Base-by-base conservation (phyloP, 169 alveolate genomes). In the Eimeria necatrix region DNA sequence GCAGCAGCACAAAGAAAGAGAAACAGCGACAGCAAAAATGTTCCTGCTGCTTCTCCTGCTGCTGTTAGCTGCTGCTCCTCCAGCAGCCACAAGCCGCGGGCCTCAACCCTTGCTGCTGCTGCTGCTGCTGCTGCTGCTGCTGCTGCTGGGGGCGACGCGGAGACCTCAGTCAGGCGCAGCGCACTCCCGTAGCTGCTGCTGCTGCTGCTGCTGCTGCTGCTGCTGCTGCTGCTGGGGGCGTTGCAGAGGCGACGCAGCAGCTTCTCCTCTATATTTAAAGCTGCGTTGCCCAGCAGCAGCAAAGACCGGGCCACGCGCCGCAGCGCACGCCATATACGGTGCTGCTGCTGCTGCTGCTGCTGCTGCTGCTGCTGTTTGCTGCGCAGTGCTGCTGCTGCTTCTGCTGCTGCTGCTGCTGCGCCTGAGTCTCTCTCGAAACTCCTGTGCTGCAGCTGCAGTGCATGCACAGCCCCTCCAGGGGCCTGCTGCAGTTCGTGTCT, bases 211-310 rank as follows among this genome's bases (percentile, higher is more conserved):
- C 87, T 46, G 64, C 64, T 18, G 60, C 87, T n/a, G 87, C 87
- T 14, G 60, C 64, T 46, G 64, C 46, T 14, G 87, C 87, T 78
- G 59, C 14, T 76, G 87, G 64, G 16, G 87, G 32, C 18, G 68
- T 9, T 78, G 64, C 87, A 78, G 46, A 78, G 87, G 26, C 87
- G 64, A 16, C 87, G 41, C 68, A 78, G 87, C 87, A 78, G 24
- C 12, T 46, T 48, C 64, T 78, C 87, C 32, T 78, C 87, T 4
- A 78, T 7, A 48, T n/a, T 7, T 7, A 78, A 4, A 0, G 68
- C 87, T 48, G 64, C 87, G 10, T n/a, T 26, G 16, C 32, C 46
- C 6, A 48, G 64, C 60, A 6, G 18, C 83, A 22, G 16, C n/a
- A 26, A 26, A 12, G 7, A 5, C 3, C 20, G 24, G 16, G 10